Conservation (phyloP, 441 rosid species). For the Eugenia klotzschiana region DNA sequence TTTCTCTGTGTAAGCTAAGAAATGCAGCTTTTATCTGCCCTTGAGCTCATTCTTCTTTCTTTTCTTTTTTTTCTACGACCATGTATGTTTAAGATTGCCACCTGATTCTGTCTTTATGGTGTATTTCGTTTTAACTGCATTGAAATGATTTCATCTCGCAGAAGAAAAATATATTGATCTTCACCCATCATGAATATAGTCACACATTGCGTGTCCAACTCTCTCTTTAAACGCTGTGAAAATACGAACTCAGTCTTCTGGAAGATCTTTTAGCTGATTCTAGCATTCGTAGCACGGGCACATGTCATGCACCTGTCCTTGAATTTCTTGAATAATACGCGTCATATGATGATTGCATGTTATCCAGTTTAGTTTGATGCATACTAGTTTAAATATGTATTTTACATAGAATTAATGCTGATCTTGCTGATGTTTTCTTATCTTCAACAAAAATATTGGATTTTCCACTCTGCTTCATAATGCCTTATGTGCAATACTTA, state of each 20-base stretch:
- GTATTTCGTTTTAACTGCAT: background rate
- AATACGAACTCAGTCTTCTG: background rate
- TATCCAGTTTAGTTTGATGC: background rate
- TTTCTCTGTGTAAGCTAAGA: background rate
- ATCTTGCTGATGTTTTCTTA: background rate
- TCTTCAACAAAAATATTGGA: background rate
- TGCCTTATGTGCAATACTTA: conserved; percentile 13
- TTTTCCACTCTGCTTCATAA: background rate
- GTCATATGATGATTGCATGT: background rate
- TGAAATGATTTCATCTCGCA: background rate
- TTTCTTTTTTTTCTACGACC: background rate
- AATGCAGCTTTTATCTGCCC: background rate
- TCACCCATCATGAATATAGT: background rate
- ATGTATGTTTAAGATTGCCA: background rate
- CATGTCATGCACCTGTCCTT: background rate
- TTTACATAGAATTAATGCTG: background rate
- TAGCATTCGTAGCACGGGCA: background rate
- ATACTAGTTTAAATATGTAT: background rate
- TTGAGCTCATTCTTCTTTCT: background rate
- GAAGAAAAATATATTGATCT: background rate
- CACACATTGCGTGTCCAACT: background rate
- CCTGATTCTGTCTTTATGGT: background rate
- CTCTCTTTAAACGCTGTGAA: background rate
- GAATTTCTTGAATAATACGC: background rate
- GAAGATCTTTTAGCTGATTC: background rate